Evolutionary conservation across 208 protist genomes (phyloP), one percentile per base, ranked within the genome.

Genomic region (Trypanosoma mega): DNA sequence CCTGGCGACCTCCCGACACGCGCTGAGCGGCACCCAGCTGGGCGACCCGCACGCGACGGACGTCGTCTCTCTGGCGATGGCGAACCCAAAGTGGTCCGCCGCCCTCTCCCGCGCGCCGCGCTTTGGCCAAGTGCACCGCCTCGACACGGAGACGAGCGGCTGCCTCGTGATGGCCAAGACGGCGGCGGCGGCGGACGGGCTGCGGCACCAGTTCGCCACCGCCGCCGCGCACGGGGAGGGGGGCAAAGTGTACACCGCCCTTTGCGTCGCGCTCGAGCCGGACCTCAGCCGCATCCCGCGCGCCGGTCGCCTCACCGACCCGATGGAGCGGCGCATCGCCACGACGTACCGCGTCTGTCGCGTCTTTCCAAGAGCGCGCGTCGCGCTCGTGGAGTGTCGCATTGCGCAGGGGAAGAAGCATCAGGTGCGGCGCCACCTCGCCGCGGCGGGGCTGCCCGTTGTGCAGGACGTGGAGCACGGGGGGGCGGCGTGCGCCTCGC

Each of bases 391-490:
- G 69, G 74, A 90, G 72, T 92, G 85, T 49, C 72, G 78, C 4
- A 81, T 95, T 43, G 74, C 87, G 58, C 85, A 92, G 29, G 88
- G 88, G 18, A 92, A 91, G 68, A 90, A 91, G 63, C 88, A 95
- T 51, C 88, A 95, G 52, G 78, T 95, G 43, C 78, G 88, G 11
- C 79, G 88, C 2, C 88, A 95, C 57, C 67, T 95, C 3, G 82
- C 88, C 7, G 62, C 78, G 7, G 60, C 57, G 0, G 88, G 88
- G 4, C 45, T 95, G 30, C 88, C 88, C 0, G 78, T 95, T 44
- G 54, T 91, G 9, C 80, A 78, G 29, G 88, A 95, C 51, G 71
- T 92, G 8, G 82, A 84, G n/a, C 84, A 95, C 47, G 88, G 85
- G 5, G 88, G 88, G 0, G 76, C 82, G 1, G 77, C 72, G 24